phyloP scores from a whole-genome alignment of 202 grass and related monocot species.

The Hordeum pubiflorum region DNA sequence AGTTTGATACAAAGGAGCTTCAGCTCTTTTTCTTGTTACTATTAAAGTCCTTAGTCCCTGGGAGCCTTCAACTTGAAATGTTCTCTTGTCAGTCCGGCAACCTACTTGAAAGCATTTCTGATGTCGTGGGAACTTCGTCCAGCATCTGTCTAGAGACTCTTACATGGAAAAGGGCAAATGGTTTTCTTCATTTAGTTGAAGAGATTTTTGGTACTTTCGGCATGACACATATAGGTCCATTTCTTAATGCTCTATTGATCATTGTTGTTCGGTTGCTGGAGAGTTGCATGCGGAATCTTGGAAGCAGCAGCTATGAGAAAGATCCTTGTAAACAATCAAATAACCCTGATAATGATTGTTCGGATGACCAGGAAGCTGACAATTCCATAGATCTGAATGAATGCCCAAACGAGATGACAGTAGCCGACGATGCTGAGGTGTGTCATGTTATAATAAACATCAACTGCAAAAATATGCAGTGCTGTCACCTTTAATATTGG shows the following conservation, averaged over 20 bases:
- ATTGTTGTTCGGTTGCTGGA: conserved; percentile 74
- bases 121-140: conserved; percentile 44
- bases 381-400: conserved; percentile 34
- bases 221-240: conserved; percentile 54
- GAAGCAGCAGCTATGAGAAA: conserved; percentile 9
- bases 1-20: conserved; percentile 81
- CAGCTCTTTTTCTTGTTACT: conserved; percentile 78
- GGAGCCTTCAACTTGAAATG: conserved; percentile 42
- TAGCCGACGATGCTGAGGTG: conserved; percentile 30
- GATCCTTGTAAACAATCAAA: conserved; percentile 31
- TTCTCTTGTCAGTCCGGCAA: conserved; percentile 24
- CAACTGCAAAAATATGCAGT: background rate
- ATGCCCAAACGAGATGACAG: background rate
- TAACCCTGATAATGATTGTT: conserved; percentile 6
- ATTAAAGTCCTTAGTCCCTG: conserved; percentile 60
- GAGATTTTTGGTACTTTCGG: conserved; percentile 77
- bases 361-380: conserved; percentile 15
- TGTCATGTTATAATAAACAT: conserved; percentile 6
- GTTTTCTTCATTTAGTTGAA: conserved; percentile 85
- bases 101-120: conserved; percentile 33
- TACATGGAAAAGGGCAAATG: conserved; percentile 70
- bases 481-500: background rate
- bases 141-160: conserved; percentile 48
- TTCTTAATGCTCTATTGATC: conserved; percentile 65
- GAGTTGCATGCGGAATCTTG: conserved; percentile 53